Evolutionary conservation across 176 grass and related monocot genomes (phyloP).

Genomic region (Avena insularis): DNA sequence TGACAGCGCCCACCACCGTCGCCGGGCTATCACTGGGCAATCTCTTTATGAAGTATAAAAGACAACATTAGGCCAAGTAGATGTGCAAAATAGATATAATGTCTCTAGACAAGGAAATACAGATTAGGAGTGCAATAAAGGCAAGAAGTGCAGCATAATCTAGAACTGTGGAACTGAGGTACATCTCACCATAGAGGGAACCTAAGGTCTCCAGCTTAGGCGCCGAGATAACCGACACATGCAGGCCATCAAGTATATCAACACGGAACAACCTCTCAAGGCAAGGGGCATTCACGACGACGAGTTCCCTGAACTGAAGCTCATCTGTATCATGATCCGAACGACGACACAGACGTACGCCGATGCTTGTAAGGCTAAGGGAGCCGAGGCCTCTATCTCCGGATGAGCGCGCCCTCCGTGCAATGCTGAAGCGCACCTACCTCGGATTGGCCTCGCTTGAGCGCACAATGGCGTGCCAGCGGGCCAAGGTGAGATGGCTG

Average conservation of each 20-base stretch:
- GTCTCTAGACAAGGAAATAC: not conserved
- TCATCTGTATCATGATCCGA: not conserved
- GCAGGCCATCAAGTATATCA: not conserved
- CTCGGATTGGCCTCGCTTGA: too few relatives aligned
- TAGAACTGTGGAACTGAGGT: not conserved
- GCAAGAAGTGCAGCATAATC: not conserved
- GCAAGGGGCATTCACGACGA: constrained; percentile 18
- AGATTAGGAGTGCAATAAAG: not conserved
- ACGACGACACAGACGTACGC: not conserved
- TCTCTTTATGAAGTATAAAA: not conserved
- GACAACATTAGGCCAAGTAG: not conserved
- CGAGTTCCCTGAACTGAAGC: not conserved
- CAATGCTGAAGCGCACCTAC: too few relatives aligned
- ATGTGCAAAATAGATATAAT: not conserved
- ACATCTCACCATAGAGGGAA: not conserved
- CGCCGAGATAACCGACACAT: not conserved
- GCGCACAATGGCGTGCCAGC: too few relatives aligned
- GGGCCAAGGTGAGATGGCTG: too few relatives aligned
- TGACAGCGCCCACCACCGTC: not conserved
- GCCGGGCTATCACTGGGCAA: not conserved
- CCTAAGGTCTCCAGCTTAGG: constrained; percentile 23
- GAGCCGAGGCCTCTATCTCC: too few relatives aligned
- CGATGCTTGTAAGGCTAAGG: not conserved
- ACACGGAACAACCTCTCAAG: constrained; percentile 19
- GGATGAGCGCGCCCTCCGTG: too few relatives aligned